Conservation (phyloP, 1,139 yeast species). For the Waltiozyma sp. region DNA sequence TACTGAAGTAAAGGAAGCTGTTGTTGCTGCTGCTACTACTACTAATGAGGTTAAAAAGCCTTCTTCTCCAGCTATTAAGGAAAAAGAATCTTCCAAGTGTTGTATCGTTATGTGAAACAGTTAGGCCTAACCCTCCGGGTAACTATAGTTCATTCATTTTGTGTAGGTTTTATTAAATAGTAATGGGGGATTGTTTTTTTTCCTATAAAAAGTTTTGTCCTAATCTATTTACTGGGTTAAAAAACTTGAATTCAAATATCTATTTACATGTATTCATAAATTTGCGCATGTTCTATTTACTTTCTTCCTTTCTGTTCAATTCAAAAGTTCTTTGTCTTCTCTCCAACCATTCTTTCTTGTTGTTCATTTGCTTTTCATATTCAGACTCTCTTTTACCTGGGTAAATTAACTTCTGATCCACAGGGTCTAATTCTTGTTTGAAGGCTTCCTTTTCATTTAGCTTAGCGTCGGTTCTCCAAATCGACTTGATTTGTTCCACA, state of each 20-base stretch:
- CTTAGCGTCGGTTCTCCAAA: conserved; percentile 50
- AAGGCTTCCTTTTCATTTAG: conserved; percentile 10
- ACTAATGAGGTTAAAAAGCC: conserved; percentile 1
- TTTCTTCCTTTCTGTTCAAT: conserved; percentile 23
- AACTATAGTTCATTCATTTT: no score
- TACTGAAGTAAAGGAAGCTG: conserved; percentile 1
- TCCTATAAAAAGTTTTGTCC: no score
- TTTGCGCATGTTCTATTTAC: not conserved
- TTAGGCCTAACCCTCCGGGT: no score
- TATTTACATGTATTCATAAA: not conserved
- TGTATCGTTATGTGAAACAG: conserved; percentile 11
- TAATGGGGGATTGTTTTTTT: no score
- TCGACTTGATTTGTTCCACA: conserved; percentile 64
- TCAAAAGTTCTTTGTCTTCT: conserved; percentile 46
- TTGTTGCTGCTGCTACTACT: conserved; percentile 2
- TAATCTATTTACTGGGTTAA: no score
- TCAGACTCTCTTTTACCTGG: conserved; percentile 62
- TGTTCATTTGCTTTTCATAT: conserved; percentile 30
- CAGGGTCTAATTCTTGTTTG: conserved; percentile 41
- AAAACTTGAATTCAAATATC: not conserved
- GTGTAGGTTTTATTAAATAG: no score
- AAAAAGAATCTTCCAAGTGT: conserved; percentile 7
- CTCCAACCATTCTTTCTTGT: conserved; percentile 55
- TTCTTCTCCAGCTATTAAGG: conserved; percentile 5
- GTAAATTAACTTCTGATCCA: conserved; percentile 57